Evolutionary conservation across 805 yeast genomes (phyloP), one percentile per base, ranked within the genome.

Genomic region (Kodamaea jinghongensis): DNA sequence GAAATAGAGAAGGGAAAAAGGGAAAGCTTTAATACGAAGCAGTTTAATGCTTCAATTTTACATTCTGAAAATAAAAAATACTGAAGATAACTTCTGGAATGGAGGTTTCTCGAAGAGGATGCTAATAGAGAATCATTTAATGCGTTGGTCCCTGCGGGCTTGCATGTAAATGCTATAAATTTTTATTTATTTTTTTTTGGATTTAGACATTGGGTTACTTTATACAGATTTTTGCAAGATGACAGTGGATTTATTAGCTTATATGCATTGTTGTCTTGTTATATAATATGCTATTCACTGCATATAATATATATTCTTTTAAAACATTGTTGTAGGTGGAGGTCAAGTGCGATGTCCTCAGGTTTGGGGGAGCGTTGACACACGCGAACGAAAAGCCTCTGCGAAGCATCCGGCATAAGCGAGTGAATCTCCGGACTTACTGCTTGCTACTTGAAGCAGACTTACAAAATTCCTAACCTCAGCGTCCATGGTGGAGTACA

Each of bases 121-220:
- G 13, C 36, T 34, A 34, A 34, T 34, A 34, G 36, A 34, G 17
- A 34, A 34, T 27, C 14, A 27, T 32, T 32, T n/a, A 32, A n/a
- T n/a, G n/a, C n/a, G n/a, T 20, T 14, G 28, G 35, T n/a, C 22
- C 13, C 16, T 17, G 17, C 4, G 7, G 20, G 15, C 4, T 12
- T 23, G 13, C 13, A n/a, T 4, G 15, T 25, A 23, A 14, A 14
- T 34, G 38, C 38, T 35, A 35, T 28, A 11, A 34, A 39, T 48
- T 42, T 40, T 48, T 46, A 50, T 55, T 47, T 48, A 44, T 46
- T 43, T 38, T 46, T 48, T 54, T 37, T 45, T 44, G 65, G 69
- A 60, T 64, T 65, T 65, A 66, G 72, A 65, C 72, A 63, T 65
- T 64, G 67, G 65, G 67, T 55, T 49, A 31, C 38, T 52, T 50